Evolutionary conservation across 2,329 filamentous ascomycete genomes (phyloP).

Genomic region (Pseudogymnoascus sp.): DNA sequence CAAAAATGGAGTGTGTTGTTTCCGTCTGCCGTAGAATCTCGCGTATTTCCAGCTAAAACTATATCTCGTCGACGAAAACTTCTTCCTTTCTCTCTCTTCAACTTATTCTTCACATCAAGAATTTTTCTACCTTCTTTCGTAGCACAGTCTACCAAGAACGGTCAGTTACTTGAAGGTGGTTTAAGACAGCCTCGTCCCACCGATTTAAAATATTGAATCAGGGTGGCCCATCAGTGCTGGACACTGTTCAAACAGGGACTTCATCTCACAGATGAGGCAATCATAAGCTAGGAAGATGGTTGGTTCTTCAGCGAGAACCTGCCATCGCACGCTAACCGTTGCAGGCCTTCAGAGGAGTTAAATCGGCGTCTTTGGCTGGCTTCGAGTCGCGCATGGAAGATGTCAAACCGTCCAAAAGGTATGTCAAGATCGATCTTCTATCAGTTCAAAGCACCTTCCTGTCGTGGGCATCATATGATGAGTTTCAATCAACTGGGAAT

Average conservation of each 20-base stretch:
- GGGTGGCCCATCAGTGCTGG: constrained; percentile 8
- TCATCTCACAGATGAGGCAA: not conserved
- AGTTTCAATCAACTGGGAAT: constrained; percentile 95
- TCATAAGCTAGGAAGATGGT: constrained; percentile 9
- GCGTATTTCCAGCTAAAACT: constrained; percentile 7
- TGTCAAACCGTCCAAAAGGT: constrained; percentile 85
- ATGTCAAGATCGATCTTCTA: constrained; percentile 35
- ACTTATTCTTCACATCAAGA: constrained; percentile 5
- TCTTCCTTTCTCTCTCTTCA: not conserved
- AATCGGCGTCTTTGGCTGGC: constrained; percentile 62
- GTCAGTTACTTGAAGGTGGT: not conserved
- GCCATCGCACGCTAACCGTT: constrained; percentile 1
- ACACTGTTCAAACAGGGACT: not conserved
- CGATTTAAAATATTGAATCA: constrained; percentile 7
- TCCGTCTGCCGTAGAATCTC: constrained; percentile 6
- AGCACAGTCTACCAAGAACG: constrained; percentile 8
- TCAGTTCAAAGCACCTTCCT: constrained; percentile 14
- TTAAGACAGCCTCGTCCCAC: constrained; percentile 1
- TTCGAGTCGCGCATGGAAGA: constrained; percentile 80
- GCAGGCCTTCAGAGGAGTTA: constrained; percentile 27
- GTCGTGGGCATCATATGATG: constrained; percentile 52
- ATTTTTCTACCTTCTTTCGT: constrained; percentile 6
- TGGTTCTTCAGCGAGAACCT: constrained; percentile 10
- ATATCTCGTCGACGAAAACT: constrained; percentile 7
- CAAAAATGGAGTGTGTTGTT: not conserved